Percentiles rank a stretch among this genome's conserved stretches.
These are phyloP conservation scores for Naganishia kalamii DNA, from an alignment of 768 basidiomycete species.

Conservation along the genomic window DNA sequence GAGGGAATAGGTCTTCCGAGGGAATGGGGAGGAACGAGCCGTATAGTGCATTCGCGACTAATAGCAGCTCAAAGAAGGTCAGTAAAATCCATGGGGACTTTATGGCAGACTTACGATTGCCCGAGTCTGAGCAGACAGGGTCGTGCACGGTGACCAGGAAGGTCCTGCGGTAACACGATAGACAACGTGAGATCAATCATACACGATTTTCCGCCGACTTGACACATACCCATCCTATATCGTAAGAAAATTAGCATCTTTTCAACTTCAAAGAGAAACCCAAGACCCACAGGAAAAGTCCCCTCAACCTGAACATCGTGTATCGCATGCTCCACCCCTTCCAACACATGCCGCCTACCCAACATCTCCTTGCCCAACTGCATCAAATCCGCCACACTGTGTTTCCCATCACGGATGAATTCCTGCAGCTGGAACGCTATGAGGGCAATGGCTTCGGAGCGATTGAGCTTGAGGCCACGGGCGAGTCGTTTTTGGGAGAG, in stretches of 20 bases:
- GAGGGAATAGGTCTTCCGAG: constrained; percentile 59
- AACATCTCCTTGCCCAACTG: constrained; percentile 80
- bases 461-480: constrained; percentile 79
- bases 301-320: constrained; percentile 92
- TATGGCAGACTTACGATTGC: constrained; percentile 50
- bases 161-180: constrained; percentile 38
- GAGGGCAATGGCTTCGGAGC: constrained; percentile 78
- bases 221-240: constrained; percentile 30
- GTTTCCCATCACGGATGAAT: constrained; percentile 79
- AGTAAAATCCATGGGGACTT: background rate
- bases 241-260: background rate
- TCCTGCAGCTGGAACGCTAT: constrained; percentile 91
- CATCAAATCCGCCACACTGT: constrained; percentile 87
- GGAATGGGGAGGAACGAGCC: constrained; percentile 89
- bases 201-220: no score
- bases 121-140: constrained; percentile 77
- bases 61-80: background rate
- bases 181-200: background rate
- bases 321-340: constrained; percentile 62
- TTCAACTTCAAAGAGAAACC: background rate
- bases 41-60: constrained; percentile 73
- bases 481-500: constrained; percentile 92
- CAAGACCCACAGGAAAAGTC: constrained; percentile 71
- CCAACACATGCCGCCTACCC: constrained; percentile 80
- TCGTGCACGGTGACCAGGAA: constrained; percentile 98